Evolutionary conservation across 169 alveolate genomes (phyloP).

Genomic region (Eimeria sp.): DNA sequence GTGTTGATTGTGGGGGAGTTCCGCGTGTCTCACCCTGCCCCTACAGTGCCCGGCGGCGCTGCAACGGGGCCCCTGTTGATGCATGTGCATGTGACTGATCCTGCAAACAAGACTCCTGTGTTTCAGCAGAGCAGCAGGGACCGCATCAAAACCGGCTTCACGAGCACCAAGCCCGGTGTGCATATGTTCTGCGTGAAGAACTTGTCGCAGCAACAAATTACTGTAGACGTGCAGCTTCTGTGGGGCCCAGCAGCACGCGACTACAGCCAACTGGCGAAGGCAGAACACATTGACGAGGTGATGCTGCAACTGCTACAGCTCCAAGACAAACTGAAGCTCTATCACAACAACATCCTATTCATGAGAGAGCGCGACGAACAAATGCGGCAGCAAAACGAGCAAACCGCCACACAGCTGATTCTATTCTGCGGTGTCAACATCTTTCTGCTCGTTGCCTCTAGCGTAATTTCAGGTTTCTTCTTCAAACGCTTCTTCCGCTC

Average conservation of each 20-base stretch:
- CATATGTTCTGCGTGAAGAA: slow-evolving; percentile 78
- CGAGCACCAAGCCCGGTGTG: slow-evolving; percentile 71
- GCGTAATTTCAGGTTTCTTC: slow-evolving; percentile 76
- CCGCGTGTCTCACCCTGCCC: slow-evolving; percentile 4
- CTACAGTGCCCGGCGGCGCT: slow-evolving; percentile 10
- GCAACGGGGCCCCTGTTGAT: slow-evolving; percentile 37
- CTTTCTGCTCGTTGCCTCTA: slow-evolving; percentile 53
- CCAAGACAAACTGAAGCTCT: slow-evolving; percentile 79
- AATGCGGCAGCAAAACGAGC: slow-evolving; percentile 75
- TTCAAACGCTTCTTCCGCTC: slow-evolving; percentile 81
- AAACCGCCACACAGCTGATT: slow-evolving; percentile 61
- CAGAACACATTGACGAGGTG: slow-evolving; percentile 80
- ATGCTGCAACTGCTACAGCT: slow-evolving; percentile 77
- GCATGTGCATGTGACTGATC: slow-evolving; percentile 73
- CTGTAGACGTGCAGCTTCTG: slow-evolving; percentile 68
- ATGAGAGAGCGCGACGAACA: slow-evolving; percentile 71
- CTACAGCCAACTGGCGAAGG: slow-evolving; percentile 83
- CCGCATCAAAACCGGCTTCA: slow-evolving; percentile 69
- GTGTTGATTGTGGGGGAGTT: slow-evolving; percentile 78
- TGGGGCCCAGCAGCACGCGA: slow-evolving; percentile 83
- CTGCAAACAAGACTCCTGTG: slow-evolving; percentile 62
- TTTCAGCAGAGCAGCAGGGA: slow-evolving; percentile 80
- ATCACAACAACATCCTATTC: slow-evolving; percentile 76
- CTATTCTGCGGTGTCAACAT: slow-evolving; percentile 62
- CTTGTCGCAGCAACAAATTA: slow-evolving; percentile 20